Evolutionary conservation across 2,329 filamentous ascomycete genomes (phyloP), one percentile per base, ranked within the genome.

Genomic region (Pseudocercospora crystallina): DNA sequence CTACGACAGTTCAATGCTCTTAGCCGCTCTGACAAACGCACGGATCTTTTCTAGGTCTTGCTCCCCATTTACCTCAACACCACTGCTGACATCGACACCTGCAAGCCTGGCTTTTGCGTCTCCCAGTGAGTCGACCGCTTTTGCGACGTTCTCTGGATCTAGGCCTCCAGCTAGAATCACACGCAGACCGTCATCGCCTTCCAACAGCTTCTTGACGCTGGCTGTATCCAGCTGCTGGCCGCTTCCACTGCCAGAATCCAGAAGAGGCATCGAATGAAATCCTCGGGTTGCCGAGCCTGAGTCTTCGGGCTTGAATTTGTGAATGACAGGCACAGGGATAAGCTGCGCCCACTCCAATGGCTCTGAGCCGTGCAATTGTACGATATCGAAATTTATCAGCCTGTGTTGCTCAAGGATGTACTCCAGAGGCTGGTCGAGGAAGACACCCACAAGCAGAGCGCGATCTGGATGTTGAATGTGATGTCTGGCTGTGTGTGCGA

Each of bases 321-420:
- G 85, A 57, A 99, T 84, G 5, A 99, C 91, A 0, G 94, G 94
- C 0, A 96, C 90, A 1, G 94, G 91, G 42, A 99, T 90, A n/a
- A 87, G 73, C 39, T 74, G 81, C 1, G 91, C 86, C 91, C 92
- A 99, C 68, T 99, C 94, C 3, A 96, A 65, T 2, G 94, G 92
- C 68, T 99, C 95, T 40, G 86, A 80, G 8, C 94, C 95, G 66
- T 99, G 94, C 2, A 99, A 80, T 67, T 99, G 94, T 5, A 99
- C 89, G 46, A 96, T 75, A 67, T 99, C 94, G 37, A 99, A 81
- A 39, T 80, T 78, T 58, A 96, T 84, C 10, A 84, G 76, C 58
- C 82, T 82, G 62, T 95, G 88, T 68, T 92, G 83, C 56, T 85
- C 80, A 43, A 97, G 76, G 5, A 99, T 79, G 61, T 96, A 90